These are phyloP conservation scores for Phlebiopsis gigantea DNA, from an alignment of 768 basidiomycete genomes.

Conservation along the genomic window DNA sequence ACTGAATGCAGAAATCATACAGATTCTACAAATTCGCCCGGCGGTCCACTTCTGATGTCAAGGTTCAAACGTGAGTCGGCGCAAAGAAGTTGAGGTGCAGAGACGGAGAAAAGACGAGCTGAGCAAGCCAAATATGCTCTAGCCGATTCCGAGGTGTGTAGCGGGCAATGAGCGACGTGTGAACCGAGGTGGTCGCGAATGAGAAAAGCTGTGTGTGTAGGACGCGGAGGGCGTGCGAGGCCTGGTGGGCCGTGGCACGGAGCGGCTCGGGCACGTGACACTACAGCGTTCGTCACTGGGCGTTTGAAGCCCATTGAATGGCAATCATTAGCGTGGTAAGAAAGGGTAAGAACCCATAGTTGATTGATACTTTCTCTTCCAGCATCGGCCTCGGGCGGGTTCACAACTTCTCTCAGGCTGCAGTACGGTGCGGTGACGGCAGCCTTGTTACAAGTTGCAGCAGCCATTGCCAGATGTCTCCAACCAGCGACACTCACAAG, in stretches of 20 bases:
- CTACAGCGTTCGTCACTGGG: not conserved
- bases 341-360: not conserved
- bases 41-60: too few relatives aligned
- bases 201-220: not conserved
- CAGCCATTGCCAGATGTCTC: too few relatives aligned
- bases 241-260: not conserved
- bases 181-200: not conserved
- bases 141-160: not conserved
- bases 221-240: not conserved
- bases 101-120: not conserved
- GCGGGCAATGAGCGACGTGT: not conserved
- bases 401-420: too few relatives aligned
- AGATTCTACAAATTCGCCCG: not conserved
- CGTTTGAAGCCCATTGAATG: not conserved
- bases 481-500: too few relatives aligned
- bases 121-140: not conserved
- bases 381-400: not conserved
- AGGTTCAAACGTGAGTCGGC: not conserved
- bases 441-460: too few relatives aligned
- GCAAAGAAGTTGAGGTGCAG: not conserved
- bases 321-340: not conserved
- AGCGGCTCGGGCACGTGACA: not conserved
- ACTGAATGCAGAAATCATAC: constrained; percentile 35
- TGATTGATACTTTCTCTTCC: not conserved
- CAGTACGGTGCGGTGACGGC: too few relatives aligned